phyloP scores from a whole-genome alignment of 176 grass and related monocot genomes.

The Paspalum notatum region DNA sequence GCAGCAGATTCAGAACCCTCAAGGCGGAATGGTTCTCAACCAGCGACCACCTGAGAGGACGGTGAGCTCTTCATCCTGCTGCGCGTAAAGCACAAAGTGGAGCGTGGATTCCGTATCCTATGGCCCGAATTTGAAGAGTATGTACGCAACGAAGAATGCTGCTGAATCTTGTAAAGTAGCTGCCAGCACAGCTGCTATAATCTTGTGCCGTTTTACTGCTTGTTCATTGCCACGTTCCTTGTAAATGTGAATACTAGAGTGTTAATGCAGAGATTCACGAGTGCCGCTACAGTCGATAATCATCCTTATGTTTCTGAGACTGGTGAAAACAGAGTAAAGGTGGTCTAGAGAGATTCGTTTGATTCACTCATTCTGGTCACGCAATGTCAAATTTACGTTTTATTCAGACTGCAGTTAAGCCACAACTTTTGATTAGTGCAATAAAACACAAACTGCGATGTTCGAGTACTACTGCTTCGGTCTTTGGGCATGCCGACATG shows the following conservation, averaged over 20 bases:
- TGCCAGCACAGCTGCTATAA: slow-evolving; percentile 44
- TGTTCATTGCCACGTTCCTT: slow-evolving; percentile 51
- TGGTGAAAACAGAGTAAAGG: slow-evolving; percentile 20
- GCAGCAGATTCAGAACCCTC: slow-evolving; percentile 57
- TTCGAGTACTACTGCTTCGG: neutral
- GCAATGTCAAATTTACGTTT: neutral
- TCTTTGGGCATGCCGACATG: too few species aligned
- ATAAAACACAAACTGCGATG: neutral
- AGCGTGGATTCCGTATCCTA: neutral
- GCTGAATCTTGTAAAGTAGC: slow-evolving; percentile 41
- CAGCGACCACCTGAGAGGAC: slow-evolving; percentile 66
- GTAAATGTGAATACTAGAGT: slow-evolving; percentile 76
- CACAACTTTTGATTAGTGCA: neutral
- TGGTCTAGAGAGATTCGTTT: slow-evolving; percentile 28
- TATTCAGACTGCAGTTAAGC: neutral
- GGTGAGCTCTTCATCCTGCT: slow-evolving; percentile 78
- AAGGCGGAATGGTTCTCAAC: slow-evolving; percentile 71
- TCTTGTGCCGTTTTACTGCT: slow-evolving; percentile 25
- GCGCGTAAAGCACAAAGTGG: slow-evolving; percentile 50
- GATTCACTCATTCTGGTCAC: slow-evolving; percentile 10
- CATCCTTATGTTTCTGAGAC: slow-evolving; percentile 21
- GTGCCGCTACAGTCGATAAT: slow-evolving; percentile 18
- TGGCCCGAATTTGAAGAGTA: slow-evolving; percentile 21
- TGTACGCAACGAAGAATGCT: slow-evolving; percentile 16
- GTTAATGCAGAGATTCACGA: slow-evolving; percentile 31